These are phyloP conservation scores for Malassezia brasiliensis DNA, from an alignment of 1,284 basidiomycete genomes.

Conservation along the genomic window DNA sequence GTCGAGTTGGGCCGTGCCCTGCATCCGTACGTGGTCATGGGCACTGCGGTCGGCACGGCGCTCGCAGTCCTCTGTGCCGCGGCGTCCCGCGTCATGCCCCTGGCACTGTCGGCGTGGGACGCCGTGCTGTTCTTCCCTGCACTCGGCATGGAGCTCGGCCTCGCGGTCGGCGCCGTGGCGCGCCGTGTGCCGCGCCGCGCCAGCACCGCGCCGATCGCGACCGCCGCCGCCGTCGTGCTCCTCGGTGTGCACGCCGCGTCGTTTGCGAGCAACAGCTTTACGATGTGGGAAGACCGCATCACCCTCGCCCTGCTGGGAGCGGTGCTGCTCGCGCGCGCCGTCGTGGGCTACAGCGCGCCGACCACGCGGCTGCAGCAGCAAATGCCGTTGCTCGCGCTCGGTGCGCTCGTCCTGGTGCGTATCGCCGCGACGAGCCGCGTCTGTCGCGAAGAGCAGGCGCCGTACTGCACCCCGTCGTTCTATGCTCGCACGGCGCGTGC, in stretches of 20 bases:
- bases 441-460: conserved; percentile 88
- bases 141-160: not conserved
- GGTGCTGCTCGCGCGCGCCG: conserved; percentile 17
- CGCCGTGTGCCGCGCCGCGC: not conserved
- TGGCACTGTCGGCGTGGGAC: not conserved
- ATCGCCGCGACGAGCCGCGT: conserved; percentile 67
- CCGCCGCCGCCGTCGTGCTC: not conserved
- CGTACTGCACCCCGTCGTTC: conserved; percentile 64
- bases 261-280: conserved; percentile 66
- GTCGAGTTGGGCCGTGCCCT: not conserved
- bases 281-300: conserved; percentile 85
- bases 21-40: not conserved
- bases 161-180: not conserved
- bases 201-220: not conserved
- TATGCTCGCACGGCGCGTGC: conserved; percentile 29
- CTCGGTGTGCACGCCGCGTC: conserved; percentile 23
- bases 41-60: not conserved
- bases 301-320: conserved; percentile 53
- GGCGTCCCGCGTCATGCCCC: not conserved
- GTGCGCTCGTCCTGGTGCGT: conserved; percentile 64
- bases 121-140: not conserved
- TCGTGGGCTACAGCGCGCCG: conserved; percentile 17
- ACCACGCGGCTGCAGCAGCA: conserved; percentile 61
- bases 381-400: conserved; percentile 61
- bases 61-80: not conserved